Base-by-base conservation (phyloP, 2,329 filamentous ascomycete genomes). In the Fusarium lateritium region DNA sequence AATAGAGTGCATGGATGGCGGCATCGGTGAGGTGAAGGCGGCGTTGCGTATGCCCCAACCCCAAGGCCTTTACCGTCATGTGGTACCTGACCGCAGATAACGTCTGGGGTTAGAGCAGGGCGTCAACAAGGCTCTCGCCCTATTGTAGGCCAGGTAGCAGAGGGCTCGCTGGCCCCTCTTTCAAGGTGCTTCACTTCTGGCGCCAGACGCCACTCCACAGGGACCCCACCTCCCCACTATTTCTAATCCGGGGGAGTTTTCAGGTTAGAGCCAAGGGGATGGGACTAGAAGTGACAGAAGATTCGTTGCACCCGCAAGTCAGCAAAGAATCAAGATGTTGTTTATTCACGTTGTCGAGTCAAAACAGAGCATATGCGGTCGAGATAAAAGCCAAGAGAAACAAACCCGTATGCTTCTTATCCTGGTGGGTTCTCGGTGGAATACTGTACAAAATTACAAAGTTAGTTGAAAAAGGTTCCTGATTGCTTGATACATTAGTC, bases 21-120 rank as follows among this genome's bases (percentile, higher is more conserved):
- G 69, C 65, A 64, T 72, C 64, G 69, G 69, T 73, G 71, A 73
- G 66, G 71, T 65, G 45, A 60, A 65, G 43, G 31, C 61, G 52
- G 71, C 63, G 61, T 58, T 62, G 62, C 60, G 63, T 68, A 59
- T 57, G 55, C 49, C 36, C 54, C 54, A 34, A 47, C 34, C 43
- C 28, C 52, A 52, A 53, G 53, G 55, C 65, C 54, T 58, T 58
- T 67, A 53, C 51, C 62, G 61, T 72, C 59, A 62, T 63, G 64
- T 68, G 61, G 67, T 72, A 73, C 71, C 71, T 67, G 46, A 17
- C 38, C 43, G 49, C 54, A 69, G 71, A 73, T 73, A 73, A 62
- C 62, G 61, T 65, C 58, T 56, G 56, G 51, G 64, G 60, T 69
- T 63, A 44, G 39, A 55, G 44, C 54, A 62, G 55, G 69, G 52